Conservation (phyloP, 2,329 filamentous ascomycete species). For the Paecilomyces fulvus region DNA sequence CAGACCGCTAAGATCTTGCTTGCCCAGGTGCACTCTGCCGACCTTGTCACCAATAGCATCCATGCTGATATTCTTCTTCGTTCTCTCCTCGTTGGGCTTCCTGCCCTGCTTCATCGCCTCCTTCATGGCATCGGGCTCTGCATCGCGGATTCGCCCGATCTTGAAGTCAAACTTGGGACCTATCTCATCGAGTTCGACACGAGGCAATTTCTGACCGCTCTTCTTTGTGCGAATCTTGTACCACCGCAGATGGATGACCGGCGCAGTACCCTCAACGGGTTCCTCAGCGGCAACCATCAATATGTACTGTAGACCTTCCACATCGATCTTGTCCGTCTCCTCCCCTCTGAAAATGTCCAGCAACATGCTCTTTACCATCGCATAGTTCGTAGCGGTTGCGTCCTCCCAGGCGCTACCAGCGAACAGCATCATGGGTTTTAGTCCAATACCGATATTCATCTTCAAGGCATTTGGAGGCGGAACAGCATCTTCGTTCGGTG, state of each 20-base stretch:
- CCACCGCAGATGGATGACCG: slow-evolving; percentile 58
- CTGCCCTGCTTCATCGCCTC: slow-evolving; percentile 82
- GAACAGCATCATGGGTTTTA: slow-evolving; percentile 89
- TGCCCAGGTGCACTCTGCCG: slow-evolving; percentile 81
- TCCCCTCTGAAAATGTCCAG: slow-evolving; percentile 87
- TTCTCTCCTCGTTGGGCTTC: slow-evolving; percentile 47
- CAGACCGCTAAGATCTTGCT: slow-evolving; percentile 76
- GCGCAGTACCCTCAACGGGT: slow-evolving; percentile 31
- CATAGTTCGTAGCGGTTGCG: slow-evolving; percentile 69
- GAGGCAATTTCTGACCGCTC: slow-evolving; percentile 75
- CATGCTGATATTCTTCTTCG: slow-evolving; percentile 94
- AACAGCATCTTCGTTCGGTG: slow-evolving; percentile 43
- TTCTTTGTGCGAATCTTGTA: slow-evolving; percentile 83
- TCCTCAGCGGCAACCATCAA: slow-evolving; percentile 74
- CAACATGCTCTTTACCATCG: slow-evolving; percentile 76
- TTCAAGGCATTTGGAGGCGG: slow-evolving; percentile 48
- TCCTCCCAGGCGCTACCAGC: slow-evolving; percentile 81
- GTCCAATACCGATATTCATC: slow-evolving; percentile 59
- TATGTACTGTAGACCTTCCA: slow-evolving; percentile 88
- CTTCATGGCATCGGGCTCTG: slow-evolving; percentile 73
- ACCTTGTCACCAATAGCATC: slow-evolving; percentile 95
- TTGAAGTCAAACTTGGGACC: slow-evolving; percentile 89
- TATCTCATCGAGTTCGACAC: slow-evolving; percentile 91
- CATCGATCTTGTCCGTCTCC: slow-evolving; percentile 73
- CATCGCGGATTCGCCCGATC: slow-evolving; percentile 69